These are phyloP conservation scores for Aspergillus calidoustus DNA, from an alignment of 2,329 filamentous ascomycete genomes.

Conservation along the genomic window DNA sequence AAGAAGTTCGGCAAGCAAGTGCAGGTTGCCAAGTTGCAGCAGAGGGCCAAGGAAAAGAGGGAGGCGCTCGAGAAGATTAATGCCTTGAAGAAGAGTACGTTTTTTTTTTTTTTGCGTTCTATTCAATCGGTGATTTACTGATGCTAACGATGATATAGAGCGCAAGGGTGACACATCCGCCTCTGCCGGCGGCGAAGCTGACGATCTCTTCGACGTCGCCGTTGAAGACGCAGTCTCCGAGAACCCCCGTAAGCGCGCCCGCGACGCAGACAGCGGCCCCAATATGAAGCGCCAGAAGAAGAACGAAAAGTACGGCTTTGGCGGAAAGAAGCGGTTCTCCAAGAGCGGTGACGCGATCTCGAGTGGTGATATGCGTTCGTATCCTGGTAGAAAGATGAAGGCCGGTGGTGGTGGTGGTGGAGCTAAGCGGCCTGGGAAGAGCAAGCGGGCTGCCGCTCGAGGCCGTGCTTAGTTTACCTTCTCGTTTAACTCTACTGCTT, in stretches of 20 bases:
- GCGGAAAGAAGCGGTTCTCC: constrained; percentile 87
- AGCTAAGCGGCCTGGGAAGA: constrained; percentile 57
- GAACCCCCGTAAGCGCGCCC: constrained; percentile 52
- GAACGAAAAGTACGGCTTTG: constrained; percentile 92
- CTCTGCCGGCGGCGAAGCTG: constrained; percentile 68
- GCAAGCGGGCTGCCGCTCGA: constrained; percentile 47
- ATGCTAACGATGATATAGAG: constrained; percentile 59
- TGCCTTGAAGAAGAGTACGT: constrained; percentile 90
- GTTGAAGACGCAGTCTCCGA: constrained; percentile 71
- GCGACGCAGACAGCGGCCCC: constrained; percentile 48
- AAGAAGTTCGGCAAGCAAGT: constrained; percentile 99
- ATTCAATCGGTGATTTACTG: too few relatives aligned
- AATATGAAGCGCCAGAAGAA: constrained; percentile 83
- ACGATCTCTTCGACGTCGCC: constrained; percentile 88
- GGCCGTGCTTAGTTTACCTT: constrained; percentile 26
- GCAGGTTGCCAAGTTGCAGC: constrained; percentile 93
- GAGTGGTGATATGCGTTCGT: constrained; percentile 78
- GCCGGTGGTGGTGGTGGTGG: constrained; percentile 48
- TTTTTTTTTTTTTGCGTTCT: not conserved
- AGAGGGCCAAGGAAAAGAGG: constrained; percentile 88
- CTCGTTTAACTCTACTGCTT: constrained; percentile 1
- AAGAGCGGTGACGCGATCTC: constrained; percentile 91
- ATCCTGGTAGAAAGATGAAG: constrained; percentile 88
- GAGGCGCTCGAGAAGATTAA: constrained; percentile 96
- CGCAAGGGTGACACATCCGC: constrained; percentile 70